Conservation (phyloP, 2,329 filamentous ascomycete species). For the Dothistroma pini region DNA sequence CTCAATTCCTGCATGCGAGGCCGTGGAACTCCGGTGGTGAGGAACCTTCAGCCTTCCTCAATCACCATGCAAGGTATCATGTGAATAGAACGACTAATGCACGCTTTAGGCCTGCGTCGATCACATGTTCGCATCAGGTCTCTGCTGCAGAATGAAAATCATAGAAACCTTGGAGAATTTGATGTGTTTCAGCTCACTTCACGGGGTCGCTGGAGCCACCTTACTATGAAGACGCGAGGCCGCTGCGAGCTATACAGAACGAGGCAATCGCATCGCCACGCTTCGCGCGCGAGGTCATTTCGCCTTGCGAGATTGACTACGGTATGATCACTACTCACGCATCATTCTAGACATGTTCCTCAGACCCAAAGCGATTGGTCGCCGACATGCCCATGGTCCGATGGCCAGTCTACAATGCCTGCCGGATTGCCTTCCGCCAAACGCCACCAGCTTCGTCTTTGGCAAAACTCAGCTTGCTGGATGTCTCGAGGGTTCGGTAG, state of each 20-base stretch:
- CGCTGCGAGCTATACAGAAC: background rate
- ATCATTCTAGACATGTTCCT: background rate
- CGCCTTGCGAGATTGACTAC: slow-evolving; percentile 1
- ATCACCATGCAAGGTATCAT: background rate
- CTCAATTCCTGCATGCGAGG: background rate
- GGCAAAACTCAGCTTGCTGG: background rate
- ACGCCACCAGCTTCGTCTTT: background rate
- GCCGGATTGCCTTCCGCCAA: background rate
- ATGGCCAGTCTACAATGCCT: background rate
- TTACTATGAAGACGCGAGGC: background rate
- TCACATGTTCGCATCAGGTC: background rate
- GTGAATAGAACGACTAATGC: background rate
- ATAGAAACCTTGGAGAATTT: background rate
- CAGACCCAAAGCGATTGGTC: background rate
- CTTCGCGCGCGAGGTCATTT: background rate
- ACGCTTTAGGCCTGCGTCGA: background rate
- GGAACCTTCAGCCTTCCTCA: background rate
- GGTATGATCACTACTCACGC: background rate
- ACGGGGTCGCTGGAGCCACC: background rate
- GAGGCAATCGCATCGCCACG: background rate
- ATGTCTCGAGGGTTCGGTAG: background rate
- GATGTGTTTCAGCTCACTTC: background rate
- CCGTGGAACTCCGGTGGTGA: background rate
- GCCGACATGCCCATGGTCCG: background rate
- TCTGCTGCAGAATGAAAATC: background rate